Evolutionary conservation across 1,139 yeast species (phyloP).

Genomic region (Meyerozyma sp.): DNA sequence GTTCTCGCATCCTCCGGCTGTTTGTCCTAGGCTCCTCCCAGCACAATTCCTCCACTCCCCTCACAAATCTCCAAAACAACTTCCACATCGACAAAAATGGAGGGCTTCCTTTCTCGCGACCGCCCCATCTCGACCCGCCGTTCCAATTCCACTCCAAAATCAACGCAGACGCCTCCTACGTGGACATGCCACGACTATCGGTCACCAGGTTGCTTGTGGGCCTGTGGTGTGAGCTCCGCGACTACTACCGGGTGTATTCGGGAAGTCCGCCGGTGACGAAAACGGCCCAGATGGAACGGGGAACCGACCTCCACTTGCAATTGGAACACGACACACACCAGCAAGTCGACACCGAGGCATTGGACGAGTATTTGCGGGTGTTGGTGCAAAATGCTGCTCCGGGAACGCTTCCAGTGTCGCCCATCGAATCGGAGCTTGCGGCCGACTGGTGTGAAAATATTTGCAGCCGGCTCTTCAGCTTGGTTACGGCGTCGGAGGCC

Average conservation of each 20-base stretch:
- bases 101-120: slow-evolving; percentile 7
- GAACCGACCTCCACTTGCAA: slow-evolving; percentile 33
- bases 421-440: background rate
- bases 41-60: slow-evolving; percentile 1
- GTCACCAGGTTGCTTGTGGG: slow-evolving; percentile 44
- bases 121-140: slow-evolving; percentile 13
- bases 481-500: slow-evolving; percentile 46
- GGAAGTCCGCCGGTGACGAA: slow-evolving; percentile 21
- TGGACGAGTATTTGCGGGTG: background rate
- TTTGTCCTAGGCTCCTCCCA: background rate
- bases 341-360: slow-evolving; percentile 13
- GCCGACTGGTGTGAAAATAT: slow-evolving; percentile 7
- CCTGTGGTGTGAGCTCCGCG: slow-evolving; percentile 50
- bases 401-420: background rate
- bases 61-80: slow-evolving; percentile 6
- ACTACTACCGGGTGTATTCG: slow-evolving; percentile 39
- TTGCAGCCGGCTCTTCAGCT: slow-evolving; percentile 26
- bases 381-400: background rate
- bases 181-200: slow-evolving; percentile 30
- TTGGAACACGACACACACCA: slow-evolving; percentile 40
- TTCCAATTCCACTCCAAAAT: slow-evolving; percentile 19
- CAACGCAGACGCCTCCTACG: slow-evolving; percentile 22
- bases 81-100: slow-evolving; percentile 7
- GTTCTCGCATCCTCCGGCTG: background rate
- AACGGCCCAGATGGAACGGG: slow-evolving; percentile 31